Conservation (phyloP, 2,329 filamentous ascomycete genomes). For the Teratosphaeria zuluensis region DNA sequence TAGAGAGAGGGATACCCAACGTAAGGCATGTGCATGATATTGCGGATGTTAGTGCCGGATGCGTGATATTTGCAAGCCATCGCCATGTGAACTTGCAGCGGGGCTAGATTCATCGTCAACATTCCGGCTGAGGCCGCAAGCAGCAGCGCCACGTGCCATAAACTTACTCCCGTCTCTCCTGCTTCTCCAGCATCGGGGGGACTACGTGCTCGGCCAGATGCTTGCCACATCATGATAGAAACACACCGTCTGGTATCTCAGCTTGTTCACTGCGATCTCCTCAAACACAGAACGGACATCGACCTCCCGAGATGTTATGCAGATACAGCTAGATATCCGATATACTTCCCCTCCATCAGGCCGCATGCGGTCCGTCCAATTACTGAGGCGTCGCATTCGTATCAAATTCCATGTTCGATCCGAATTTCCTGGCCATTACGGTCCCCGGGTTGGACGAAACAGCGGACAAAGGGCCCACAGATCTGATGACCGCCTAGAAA, state of each 20-base stretch:
- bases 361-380: not conserved
- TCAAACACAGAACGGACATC: not conserved
- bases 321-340: not conserved
- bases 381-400: not conserved
- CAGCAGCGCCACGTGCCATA: not conserved
- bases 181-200: not conserved
- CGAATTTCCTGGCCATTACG: not conserved
- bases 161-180: not conserved
- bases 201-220: not conserved
- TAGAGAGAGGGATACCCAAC: not conserved
- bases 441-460: not conserved
- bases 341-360: not conserved
- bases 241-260: not conserved
- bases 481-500: not conserved
- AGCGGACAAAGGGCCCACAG: not conserved
- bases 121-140: not conserved
- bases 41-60: not conserved
- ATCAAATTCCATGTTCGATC: not conserved
- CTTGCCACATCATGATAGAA: not conserved
- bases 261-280: not conserved
- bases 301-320: not conserved
- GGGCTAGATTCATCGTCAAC: not conserved
- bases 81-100: not conserved
- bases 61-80: not conserved
- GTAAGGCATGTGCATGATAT: not conserved